Conservation (phyloP, 257 asterid species). For the Leptodermis oblonga region DNA sequence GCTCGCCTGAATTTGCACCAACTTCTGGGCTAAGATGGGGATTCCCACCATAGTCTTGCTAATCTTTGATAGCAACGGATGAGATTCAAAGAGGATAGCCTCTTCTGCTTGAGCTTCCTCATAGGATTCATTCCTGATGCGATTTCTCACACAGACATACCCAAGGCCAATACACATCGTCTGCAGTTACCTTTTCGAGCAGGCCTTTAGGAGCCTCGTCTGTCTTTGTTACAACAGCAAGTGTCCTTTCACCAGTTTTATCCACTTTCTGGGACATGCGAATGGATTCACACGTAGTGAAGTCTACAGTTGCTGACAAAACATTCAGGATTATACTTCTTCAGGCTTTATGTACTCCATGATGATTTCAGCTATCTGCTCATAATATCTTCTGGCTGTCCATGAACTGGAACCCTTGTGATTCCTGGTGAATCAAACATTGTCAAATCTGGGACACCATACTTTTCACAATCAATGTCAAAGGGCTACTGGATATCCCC, state of each 20-base stretch:
- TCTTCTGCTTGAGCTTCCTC: conserved; percentile 6
- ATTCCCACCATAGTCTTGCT: conserved; percentile 8
- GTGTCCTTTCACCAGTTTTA: conserved; percentile 11
- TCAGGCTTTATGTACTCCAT: conserved; percentile 14
- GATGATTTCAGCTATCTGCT: conserved; percentile 9
- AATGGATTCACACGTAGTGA: conserved; percentile 16
- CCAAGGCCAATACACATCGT: conserved; percentile 11
- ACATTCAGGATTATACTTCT: conserved; percentile 16
- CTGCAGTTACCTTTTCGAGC: conserved; percentile 8
- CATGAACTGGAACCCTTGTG: conserved; percentile 17
- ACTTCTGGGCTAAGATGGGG: conserved; percentile 8
- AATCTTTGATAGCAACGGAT: background rate
- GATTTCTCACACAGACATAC: conserved; percentile 15
- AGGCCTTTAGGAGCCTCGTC: conserved; percentile 15
- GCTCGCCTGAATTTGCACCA: conserved; percentile 11
- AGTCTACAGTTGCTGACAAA: conserved; percentile 11
- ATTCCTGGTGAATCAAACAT: conserved; percentile 22
- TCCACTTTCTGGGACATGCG: conserved; percentile 10
- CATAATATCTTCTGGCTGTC: conserved; percentile 19
- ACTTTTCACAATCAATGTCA: conserved; percentile 9
- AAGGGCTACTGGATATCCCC: conserved; percentile 7
- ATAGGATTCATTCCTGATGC: conserved; percentile 9
- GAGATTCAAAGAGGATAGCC: background rate
- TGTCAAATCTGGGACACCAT: conserved; percentile 6
- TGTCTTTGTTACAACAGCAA: conserved; percentile 10